Percentiles rank a stretch among this genome's conserved stretches.
Evolutionary conservation across 441 rosid genomes (phyloP).

Genomic region (Isatis lusitanica): DNA sequence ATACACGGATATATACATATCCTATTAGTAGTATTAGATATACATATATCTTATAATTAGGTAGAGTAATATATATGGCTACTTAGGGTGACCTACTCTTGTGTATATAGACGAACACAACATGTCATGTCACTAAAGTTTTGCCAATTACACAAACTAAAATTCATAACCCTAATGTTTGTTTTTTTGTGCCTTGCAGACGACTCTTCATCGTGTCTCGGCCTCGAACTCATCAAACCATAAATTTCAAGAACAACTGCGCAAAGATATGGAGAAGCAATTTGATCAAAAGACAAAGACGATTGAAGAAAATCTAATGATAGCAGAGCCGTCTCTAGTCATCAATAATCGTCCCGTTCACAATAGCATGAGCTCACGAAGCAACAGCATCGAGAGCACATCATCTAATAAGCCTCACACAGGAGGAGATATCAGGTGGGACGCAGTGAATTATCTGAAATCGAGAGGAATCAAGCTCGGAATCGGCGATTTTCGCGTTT

Average conservation of each 20-base stretch:
- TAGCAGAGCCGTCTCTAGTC: background rate
- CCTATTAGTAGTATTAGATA: background rate
- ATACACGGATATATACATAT: background rate
- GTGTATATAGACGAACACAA: background rate
- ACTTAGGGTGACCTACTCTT: background rate
- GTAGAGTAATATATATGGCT: background rate
- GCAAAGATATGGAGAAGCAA: conserved; percentile 9
- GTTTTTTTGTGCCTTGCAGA: background rate
- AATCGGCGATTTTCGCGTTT: conserved; percentile 59
- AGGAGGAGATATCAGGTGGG: conserved; percentile 75
- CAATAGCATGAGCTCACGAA: conserved; percentile 30
- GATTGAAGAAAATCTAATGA: background rate
- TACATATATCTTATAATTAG: background rate
- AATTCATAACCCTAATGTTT: background rate
- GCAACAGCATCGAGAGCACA: conserved; percentile 55
- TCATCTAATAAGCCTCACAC: conserved; percentile 61
- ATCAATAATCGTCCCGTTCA: background rate
- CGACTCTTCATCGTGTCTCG: conserved; percentile 13
- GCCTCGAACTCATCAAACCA: conserved; percentile 16
- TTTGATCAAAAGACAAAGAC: background rate
- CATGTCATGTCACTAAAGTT: background rate
- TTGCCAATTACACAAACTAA: background rate
- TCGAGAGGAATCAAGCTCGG: conserved; percentile 47
- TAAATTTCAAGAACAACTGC: conserved; percentile 3
- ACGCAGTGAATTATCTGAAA: conserved; percentile 50